Evolutionary conservation across 2,329 filamentous ascomycete species (phyloP).

Genomic region (Mycogone perniciosa): DNA sequence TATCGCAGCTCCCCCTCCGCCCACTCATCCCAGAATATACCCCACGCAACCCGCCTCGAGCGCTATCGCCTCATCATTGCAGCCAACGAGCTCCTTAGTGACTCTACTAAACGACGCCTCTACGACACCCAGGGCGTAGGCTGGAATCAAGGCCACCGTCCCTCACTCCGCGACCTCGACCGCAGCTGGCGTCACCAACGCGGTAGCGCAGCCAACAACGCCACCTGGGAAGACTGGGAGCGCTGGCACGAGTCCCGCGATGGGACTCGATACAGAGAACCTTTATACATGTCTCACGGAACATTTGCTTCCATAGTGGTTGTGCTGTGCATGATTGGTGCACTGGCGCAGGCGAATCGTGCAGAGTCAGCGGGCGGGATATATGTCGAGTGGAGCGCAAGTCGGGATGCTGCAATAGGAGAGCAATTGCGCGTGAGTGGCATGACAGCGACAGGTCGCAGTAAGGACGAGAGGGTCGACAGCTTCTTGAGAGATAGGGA

Average conservation of each 20-base stretch:
- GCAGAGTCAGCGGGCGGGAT: conserved; percentile 56
- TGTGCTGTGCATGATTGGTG: conserved; percentile 61
- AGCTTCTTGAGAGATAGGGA: conserved; percentile 72
- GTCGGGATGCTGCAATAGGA: conserved; percentile 60
- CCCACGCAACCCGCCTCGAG: conserved; percentile 60
- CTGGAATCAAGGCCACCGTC: conserved; percentile 57
- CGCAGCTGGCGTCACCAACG: conserved; percentile 43
- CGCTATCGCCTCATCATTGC: conserved; percentile 84
- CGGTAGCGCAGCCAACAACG: conserved; percentile 57
- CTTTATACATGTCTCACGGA: conserved; percentile 68
- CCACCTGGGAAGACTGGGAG: conserved; percentile 98
- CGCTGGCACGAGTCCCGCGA: conserved; percentile 58
- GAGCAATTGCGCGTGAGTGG: conserved; percentile 50
- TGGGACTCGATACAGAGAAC: conserved; percentile 43
- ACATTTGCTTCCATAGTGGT: conserved; percentile 67
- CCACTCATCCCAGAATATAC: conserved; percentile 27
- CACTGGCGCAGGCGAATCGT: conserved; percentile 64
- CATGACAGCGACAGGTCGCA: conserved; percentile 44
- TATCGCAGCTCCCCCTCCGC: conserved; percentile 3
- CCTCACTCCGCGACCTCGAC: conserved; percentile 42
- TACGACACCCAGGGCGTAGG: conserved; percentile 81
- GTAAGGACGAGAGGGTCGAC: conserved; percentile 63
- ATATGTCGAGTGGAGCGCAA: conserved; percentile 59
- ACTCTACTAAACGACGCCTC: conserved; percentile 67
- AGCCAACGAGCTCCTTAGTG: conserved; percentile 81